Evolutionary conservation across 2,329 filamentous ascomycete species (phyloP), one percentile per base, ranked within the genome.

Genomic region (Didymella pomorum): DNA sequence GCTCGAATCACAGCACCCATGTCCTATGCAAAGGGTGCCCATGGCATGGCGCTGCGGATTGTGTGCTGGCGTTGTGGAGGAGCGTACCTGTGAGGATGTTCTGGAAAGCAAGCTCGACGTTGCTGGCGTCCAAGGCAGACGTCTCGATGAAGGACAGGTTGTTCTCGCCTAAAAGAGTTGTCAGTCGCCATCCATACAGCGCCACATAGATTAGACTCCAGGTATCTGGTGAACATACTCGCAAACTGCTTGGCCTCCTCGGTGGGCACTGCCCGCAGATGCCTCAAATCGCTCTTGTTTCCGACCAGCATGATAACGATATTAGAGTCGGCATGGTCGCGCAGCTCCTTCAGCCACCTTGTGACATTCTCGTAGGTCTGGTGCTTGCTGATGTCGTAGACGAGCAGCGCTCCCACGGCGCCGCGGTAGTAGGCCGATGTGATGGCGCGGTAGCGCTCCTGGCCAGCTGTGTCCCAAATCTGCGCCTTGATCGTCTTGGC

Each of bases 281-380:
- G 95, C 81, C 93, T 91, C 89, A 98, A 90, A 96, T 99, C 95
- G 80, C 93, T 98, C 90, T 99, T 99, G 88, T 99, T 99, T 80
- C 95, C 95, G 56, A 98, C 95, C 74, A 99, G 84, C 95, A 99
- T 99, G 79, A 99, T 99, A 73, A 99, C 93, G 74, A 98, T 97
- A 83, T 98, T 98, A 73, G 93, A 93, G 79, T 99, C 95, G 71
- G 95, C 95, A 80, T 99, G 93, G 77, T 97, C 95, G 73, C 95
- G 89, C 76, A 99, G 86, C 85, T 99, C 95, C 84, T 98, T 99
- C 83, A 99, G 83, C 95, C 95, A 99, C 82, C 96, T 87, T 68
- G 93, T 97, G 74, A 99, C 95, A 79, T 98, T 98, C 82, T 98
- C 94, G 80, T 97, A 98, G 68, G 95, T 98, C 83, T 97, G 93